A percentile compares a stretch with the other conserved stretches of the same genome.
Conservation (phyloP, 345 rosid species). For the Arabis hirsuta region DNA sequence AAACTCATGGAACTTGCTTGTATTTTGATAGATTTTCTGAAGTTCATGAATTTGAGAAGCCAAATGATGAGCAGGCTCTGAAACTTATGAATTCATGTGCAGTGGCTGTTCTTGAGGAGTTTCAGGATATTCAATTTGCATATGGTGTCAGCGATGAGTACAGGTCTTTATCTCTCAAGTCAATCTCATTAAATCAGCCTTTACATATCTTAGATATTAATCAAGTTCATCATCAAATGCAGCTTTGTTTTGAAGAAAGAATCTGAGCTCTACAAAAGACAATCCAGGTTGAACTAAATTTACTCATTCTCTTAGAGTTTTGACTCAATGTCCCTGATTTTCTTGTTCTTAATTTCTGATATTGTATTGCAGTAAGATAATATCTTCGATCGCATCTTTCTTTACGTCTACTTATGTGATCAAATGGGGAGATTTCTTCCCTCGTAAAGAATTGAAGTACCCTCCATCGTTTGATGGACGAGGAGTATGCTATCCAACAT, state of each 20-base stretch:
- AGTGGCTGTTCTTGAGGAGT: conserved; percentile 69
- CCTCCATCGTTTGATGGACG: conserved; percentile 90
- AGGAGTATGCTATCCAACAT: conserved; percentile 83
- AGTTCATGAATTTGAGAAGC: conserved; percentile 85
- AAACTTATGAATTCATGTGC: conserved; percentile 94
- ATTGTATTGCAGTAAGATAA: conserved; percentile 55
- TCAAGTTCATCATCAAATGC: conserved; percentile 39
- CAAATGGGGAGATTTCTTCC: conserved; percentile 82
- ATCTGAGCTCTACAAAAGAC: conserved; percentile 65
- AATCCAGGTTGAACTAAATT: conserved; percentile 54
- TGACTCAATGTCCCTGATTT: not conserved
- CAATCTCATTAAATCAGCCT: conserved; percentile 13
- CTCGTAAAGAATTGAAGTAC: conserved; percentile 64
- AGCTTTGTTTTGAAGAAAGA: conserved; percentile 78
- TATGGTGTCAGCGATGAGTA: conserved; percentile 96
- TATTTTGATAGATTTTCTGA: conserved; percentile 72
- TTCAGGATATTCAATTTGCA: conserved; percentile 67
- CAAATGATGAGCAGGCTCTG: conserved; percentile 87
- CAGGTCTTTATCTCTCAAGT: conserved; percentile 51
- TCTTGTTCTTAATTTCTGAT: not conserved
- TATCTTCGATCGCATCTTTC: conserved; percentile 68
- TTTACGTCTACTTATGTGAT: conserved; percentile 72
- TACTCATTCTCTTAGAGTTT: not conserved
- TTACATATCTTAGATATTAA: conserved; percentile 21
- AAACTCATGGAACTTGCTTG: conserved; percentile 43